Conservation (phyloP, 2,329 filamentous ascomycete species). For the Aureobasidium sp. region DNA sequence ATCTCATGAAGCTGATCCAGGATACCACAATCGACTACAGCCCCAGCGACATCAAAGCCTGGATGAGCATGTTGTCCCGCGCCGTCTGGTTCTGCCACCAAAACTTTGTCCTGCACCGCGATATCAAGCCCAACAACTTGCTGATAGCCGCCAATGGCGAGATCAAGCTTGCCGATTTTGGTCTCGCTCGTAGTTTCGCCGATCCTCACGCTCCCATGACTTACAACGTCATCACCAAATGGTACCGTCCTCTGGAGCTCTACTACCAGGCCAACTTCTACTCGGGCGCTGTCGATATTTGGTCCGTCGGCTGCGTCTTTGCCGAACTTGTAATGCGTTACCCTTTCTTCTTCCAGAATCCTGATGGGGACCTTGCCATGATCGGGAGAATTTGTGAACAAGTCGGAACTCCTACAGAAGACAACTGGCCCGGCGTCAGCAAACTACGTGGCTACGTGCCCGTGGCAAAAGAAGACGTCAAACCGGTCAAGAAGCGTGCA, state of each 20-base stretch:
- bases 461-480: conserved; percentile 49
- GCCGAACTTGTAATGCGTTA: conserved; percentile 79
- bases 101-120: conserved; percentile 86
- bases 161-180: conserved; percentile 95
- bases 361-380: conserved; percentile 79
- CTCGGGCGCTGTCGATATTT: conserved; percentile 83
- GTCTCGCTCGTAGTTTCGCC: conserved; percentile 79
- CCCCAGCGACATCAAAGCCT: conserved; percentile 86
- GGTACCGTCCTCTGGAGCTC: conserved; percentile 92
- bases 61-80: conserved; percentile 95
- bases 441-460: conserved; percentile 74
- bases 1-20: conserved; percentile 89
- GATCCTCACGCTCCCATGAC: conserved; percentile 86
- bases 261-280: conserved; percentile 88
- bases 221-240: conserved; percentile 87
- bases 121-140: conserved; percentile 98
- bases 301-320: conserved; percentile 88
- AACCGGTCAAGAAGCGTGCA: conserved; percentile 53
- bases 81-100: conserved; percentile 96
- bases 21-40: conserved; percentile 76
- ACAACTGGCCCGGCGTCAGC: conserved; percentile 89
- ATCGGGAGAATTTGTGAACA: conserved; percentile 74
- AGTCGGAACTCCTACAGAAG: conserved; percentile 84
- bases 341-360: conserved; percentile 63
- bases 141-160: conserved; percentile 88